These are phyloP conservation scores for Diaporthe sp. DNA, from an alignment of 2,329 filamentous ascomycete species.

Conservation along the genomic window DNA sequence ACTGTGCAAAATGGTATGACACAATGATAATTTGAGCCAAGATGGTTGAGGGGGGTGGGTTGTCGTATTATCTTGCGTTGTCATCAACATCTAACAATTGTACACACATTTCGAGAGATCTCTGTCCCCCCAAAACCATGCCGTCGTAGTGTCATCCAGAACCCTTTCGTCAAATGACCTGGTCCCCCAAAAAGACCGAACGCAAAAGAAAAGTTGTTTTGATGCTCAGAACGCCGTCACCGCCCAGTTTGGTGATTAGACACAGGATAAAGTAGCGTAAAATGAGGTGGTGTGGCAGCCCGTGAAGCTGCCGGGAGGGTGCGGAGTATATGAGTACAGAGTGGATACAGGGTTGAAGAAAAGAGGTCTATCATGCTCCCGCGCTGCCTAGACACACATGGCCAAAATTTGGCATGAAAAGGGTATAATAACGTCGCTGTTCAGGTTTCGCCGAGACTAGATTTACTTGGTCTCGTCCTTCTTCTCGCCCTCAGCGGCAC, in stretches of 20 bases:
- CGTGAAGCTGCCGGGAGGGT: conserved; percentile 52
- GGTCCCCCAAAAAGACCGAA: conserved; percentile 45
- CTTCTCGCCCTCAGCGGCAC: conserved; percentile 78
- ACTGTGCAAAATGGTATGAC: background rate
- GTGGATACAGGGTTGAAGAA: conserved; percentile 55
- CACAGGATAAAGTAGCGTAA: conserved; percentile 50
- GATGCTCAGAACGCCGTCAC: conserved; percentile 66
- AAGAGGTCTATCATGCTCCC: conserved; percentile 51
- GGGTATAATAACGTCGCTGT: conserved; percentile 45
- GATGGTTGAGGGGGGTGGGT: conserved; percentile 70
- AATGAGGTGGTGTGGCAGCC: conserved; percentile 45
- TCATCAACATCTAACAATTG: conserved; percentile 50
- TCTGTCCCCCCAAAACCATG: conserved; percentile 57
- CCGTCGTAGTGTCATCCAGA: conserved; percentile 63
- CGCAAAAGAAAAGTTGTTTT: conserved; percentile 54
- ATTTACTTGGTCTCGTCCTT: conserved; percentile 80
- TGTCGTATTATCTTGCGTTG: conserved; percentile 65
- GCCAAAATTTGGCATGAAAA: conserved; percentile 45
- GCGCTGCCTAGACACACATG: conserved; percentile 49
- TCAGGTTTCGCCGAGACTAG: conserved; percentile 14
- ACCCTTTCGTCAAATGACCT: conserved; percentile 54
- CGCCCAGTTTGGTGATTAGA: conserved; percentile 62
- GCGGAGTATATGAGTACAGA: conserved; percentile 67
- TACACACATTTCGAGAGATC: conserved; percentile 61
- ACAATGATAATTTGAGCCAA: conserved; percentile 23